These are phyloP conservation scores for Hymenoscyphus albidus DNA, from an alignment of 2,329 filamentous ascomycete species.

Conservation along the genomic window DNA sequence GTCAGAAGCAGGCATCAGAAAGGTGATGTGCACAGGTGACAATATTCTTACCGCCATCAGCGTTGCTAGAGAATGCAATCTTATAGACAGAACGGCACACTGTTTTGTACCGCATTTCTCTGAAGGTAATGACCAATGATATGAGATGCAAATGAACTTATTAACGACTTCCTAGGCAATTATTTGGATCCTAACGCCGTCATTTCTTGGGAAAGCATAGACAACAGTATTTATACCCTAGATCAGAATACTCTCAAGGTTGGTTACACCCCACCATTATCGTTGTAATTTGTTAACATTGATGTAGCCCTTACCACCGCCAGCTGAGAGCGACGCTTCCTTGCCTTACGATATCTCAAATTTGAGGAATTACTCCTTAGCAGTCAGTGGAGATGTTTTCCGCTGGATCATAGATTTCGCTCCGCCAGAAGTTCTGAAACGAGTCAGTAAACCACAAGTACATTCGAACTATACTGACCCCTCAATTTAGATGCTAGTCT, in stretches of 20 bases:
- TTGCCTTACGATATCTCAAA: conserved; percentile 81
- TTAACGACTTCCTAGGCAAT: conserved; percentile 49
- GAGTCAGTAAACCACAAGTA: conserved; percentile 43
- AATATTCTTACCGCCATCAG: conserved; percentile 97
- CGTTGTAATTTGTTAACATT: conserved; percentile 14
- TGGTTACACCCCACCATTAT: conserved; percentile 26
- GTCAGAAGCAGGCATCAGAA: conserved; percentile 75
- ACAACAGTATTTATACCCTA: conserved; percentile 72
- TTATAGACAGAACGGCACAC: conserved; percentile 76
- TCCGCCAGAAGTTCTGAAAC: conserved; percentile 69
- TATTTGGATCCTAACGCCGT: conserved; percentile 67
- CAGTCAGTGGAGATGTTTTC: conserved; percentile 90
- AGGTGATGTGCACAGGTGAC: conserved; percentile 96
- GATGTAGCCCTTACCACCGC: conserved; percentile 63
- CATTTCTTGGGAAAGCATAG: conserved; percentile 91
- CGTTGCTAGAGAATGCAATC: conserved; percentile 82
- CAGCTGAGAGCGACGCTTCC: conserved; percentile 71
- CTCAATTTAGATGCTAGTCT: conserved; percentile 70
- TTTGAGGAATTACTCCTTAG: conserved; percentile 79
- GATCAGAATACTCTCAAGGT: conserved; percentile 74
- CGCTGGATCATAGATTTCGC: conserved; percentile 95
- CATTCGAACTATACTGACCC: neutral
- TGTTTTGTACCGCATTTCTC: conserved; percentile 91
- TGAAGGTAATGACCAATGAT: conserved; percentile 50
- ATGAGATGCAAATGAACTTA: neutral